Conservation (phyloP, 768 basidiomycete genomes). For the Russula brevipes region DNA sequence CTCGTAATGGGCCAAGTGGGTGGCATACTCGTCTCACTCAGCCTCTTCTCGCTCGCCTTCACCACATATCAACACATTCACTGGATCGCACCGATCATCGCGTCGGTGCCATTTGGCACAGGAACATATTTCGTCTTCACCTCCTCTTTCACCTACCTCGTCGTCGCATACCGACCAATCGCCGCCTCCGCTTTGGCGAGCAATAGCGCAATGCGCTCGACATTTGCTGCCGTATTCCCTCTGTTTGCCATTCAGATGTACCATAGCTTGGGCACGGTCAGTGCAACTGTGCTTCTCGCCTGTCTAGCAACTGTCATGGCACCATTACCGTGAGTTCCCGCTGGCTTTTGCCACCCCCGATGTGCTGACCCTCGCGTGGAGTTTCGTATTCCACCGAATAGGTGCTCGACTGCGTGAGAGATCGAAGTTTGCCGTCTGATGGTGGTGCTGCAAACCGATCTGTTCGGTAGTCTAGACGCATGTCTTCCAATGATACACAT, state of each 20-base stretch:
- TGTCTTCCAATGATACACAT: too few relatives aligned
- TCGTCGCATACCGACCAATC: conserved; percentile 46
- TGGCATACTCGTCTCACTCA: conserved; percentile 56
- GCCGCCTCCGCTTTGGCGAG: conserved; percentile 62
- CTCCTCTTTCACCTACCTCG: conserved; percentile 56
- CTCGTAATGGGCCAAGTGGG: conserved; percentile 7
- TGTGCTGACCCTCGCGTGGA: background rate
- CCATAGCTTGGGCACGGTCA: conserved; percentile 32
- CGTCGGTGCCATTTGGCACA: conserved; percentile 40
- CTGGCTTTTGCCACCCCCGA: too few relatives aligned
- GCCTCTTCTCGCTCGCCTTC: conserved; percentile 38
- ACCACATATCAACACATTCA: conserved; percentile 39
- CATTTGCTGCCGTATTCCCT: conserved; percentile 39
- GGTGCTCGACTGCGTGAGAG: conserved; percentile 5
- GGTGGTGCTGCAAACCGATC: background rate
- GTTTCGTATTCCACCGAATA: conserved; percentile 8
- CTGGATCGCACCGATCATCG: conserved; percentile 46
- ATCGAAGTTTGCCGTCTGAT: conserved; percentile 7
- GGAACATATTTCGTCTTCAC: conserved; percentile 62
- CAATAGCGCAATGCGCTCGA: conserved; percentile 46
- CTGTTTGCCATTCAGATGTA: conserved; percentile 39
- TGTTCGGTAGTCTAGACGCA: too few relatives aligned
- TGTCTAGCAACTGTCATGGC: conserved; percentile 36
- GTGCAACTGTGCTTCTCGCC: conserved; percentile 37
- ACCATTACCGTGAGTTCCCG: conserved; percentile 45